Percentiles rank a stretch among this genome's conserved stretches.
These are phyloP conservation scores for Dionaea muscipula DNA, from an alignment of 179 eudicot genomes.

Conservation along the genomic window DNA sequence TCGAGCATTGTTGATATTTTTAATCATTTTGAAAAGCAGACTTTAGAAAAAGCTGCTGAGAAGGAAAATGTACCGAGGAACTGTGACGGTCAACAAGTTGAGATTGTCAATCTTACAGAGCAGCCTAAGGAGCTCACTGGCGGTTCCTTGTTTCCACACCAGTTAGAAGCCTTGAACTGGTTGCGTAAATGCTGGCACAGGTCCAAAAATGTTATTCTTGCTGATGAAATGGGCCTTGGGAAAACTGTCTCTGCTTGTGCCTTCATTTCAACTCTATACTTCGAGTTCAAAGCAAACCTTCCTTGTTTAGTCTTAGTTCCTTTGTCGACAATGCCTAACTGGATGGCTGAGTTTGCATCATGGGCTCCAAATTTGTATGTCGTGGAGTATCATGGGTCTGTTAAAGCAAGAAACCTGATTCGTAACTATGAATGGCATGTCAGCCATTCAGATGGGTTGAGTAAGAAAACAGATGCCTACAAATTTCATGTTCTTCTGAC, in stretches of 20 bases:
- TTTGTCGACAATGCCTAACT: constrained; percentile 96
- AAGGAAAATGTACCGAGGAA: constrained; percentile 22
- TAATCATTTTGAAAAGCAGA: constrained; percentile 43
- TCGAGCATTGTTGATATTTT: constrained; percentile 51
- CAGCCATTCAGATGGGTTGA: constrained; percentile 25
- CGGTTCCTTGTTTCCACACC: constrained; percentile 89
- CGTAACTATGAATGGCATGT: constrained; percentile 95
- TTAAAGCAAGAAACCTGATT: constrained; percentile 63
- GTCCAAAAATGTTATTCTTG: constrained; percentile 85
- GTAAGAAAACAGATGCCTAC: constrained; percentile 42
- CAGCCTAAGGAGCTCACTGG: constrained; percentile 84
- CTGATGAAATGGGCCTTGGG: constrained; percentile 99
- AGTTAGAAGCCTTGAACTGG: constrained; percentile 97
- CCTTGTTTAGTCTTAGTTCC: constrained; percentile 97
- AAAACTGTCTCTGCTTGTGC: constrained; percentile 93
- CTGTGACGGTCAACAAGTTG: constrained; percentile 30
- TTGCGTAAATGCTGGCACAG: constrained; percentile 90
- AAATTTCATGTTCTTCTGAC: constrained; percentile 90
- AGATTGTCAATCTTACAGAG: constrained; percentile 54
- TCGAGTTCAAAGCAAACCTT: constrained; percentile 67
- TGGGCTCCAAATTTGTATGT: constrained; percentile 95
- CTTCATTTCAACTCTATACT: constrained; percentile 61
- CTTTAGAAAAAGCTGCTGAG: constrained; percentile 48
- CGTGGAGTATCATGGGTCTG: constrained; percentile 90
- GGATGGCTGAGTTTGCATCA: constrained; percentile 82